Evolutionary conservation across 495 filamentous ascomycete genomes (phyloP), one percentile per base, ranked within the genome.

Genomic region (Aspergillus cristatus): DNA sequence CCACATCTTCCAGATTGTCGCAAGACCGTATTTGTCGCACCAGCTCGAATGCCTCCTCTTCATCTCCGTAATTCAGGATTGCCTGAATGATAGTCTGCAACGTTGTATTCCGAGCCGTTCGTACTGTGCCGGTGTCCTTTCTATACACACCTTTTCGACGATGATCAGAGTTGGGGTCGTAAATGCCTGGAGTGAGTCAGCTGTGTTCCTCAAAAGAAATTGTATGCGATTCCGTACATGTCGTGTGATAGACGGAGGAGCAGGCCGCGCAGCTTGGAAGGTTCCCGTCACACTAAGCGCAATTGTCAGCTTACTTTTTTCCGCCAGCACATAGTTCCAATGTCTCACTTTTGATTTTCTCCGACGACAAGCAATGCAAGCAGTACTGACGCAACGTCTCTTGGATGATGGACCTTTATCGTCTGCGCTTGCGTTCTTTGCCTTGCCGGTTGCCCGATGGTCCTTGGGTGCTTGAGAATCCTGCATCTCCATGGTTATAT

Each of bases 131-230:
- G 32, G 88, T 82, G 57, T 95, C 88, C 58, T 94, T 86, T 58
- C 87, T 89, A 58, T 95, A 96, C 7, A 96, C 91, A 34, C 91
- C 91, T 56, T 97, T 98, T 13, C 91, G 79, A 32, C 91, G 82
- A 54, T 95, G 87, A 58, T 98, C 91, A 38, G 86, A 91, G 53
- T 86, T 93, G 5, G 87, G 91, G 55, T 97, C 93, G 68, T 97
- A 98, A 35, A 94, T 70, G 60, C 88, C 65, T 69, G 22, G 10
- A 20, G 38, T n/a, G 7, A 6, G 20, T 24, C 20, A 24, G 20
- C 8, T 4, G 4, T 8, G 4, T 24, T 4, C 8, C 4, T 24
- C 20, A 24, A 4, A 8, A 24, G 4, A 24, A 8, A 8, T 24
- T 8, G 20, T 4, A 24, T 24, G 20, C 20, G 20, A 24, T 24